Conservation (phyloP, 1,284 basidiomycete species). For the Pseudozyma tsukubaensis region DNA sequence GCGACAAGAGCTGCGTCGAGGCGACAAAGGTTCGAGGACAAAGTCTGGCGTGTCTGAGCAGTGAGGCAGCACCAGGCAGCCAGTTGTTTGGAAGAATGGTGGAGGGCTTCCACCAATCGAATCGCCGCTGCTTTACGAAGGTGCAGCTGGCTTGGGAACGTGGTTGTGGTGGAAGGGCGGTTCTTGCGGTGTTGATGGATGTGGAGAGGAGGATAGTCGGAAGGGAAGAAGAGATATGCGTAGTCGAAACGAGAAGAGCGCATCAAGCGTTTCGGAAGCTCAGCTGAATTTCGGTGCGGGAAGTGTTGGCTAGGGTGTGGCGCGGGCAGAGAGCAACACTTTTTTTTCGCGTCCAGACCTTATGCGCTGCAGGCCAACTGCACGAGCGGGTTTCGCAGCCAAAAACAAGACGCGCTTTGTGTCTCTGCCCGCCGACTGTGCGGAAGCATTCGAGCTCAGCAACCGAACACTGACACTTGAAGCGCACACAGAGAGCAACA, state of each 20-base stretch:
- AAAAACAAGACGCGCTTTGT: slow-evolving; percentile 25
- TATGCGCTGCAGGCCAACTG: slow-evolving; percentile 12
- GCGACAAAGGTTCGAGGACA: slow-evolving; percentile 3
- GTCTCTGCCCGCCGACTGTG: slow-evolving; percentile 1
- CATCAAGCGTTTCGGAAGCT: not conserved
- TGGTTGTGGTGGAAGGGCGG: not conserved
- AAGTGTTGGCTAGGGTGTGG: slow-evolving; percentile 13
- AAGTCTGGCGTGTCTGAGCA: slow-evolving; percentile 11
- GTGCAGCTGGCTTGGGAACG: not conserved
- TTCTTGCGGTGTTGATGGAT: slow-evolving; percentile 21
- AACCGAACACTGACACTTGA: too few relatives aligned
- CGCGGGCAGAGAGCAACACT: slow-evolving; percentile 40
- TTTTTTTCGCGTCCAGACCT: slow-evolving; percentile 9
- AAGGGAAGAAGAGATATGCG: not conserved
- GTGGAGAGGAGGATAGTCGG: slow-evolving; percentile 5
- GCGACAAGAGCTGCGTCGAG: slow-evolving; percentile 6
- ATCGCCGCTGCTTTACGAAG: slow-evolving; percentile 8
- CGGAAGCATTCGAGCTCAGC: not conserved
- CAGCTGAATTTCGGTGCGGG: not conserved
- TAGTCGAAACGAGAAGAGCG: slow-evolving; percentile 3
- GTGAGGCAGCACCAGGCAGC: slow-evolving; percentile 45
- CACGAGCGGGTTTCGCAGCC: too few relatives aligned
- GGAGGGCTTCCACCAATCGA: slow-evolving; percentile 9
- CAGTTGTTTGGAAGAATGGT: slow-evolving; percentile 34
- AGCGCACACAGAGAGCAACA: too few relatives aligned